phyloP scores from a whole-genome alignment of 2,329 filamentous ascomycete genomes.

The Cladorrhinum sp. region DNA sequence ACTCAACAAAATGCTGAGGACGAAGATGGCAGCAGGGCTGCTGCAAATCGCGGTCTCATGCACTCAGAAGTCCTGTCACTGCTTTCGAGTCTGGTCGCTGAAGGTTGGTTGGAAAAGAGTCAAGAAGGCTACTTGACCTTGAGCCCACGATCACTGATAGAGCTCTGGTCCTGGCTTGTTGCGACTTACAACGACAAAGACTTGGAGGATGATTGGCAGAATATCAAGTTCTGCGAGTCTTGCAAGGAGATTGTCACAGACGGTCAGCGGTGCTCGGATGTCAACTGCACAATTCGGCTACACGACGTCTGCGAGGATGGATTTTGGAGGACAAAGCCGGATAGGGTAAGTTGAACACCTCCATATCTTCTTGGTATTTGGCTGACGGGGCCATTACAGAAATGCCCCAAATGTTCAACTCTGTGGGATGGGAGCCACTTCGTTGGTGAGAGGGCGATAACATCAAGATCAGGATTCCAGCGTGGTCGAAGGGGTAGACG shows the following conservation, averaged over 20 bases:
- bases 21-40: constrained; percentile 32
- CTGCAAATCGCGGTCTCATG: constrained; percentile 59
- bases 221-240: constrained; percentile 82
- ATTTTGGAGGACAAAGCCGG: constrained; percentile 66
- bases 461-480: constrained; percentile 50
- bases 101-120: constrained; percentile 83
- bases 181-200: constrained; percentile 82
- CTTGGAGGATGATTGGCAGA: constrained; percentile 61
- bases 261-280: constrained; percentile 71
- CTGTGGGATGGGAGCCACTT: constrained; percentile 49
- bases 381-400: constrained; percentile 30
- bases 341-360: constrained; percentile 28
- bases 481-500: constrained; percentile 37
- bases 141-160: constrained; percentile 75
- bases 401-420: constrained; percentile 60
- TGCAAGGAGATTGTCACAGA: constrained; percentile 88
- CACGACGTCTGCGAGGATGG: constrained; percentile 74
- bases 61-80: constrained; percentile 74
- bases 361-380: neutral
- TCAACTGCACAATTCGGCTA: constrained; percentile 65
- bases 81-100: constrained; percentile 65
- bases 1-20: constrained; percentile 22
- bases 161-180: constrained; percentile 79
- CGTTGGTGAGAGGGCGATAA: constrained; percentile 57
- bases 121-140: constrained; percentile 69